These are phyloP conservation scores for Aureobasidium sp. DNA, from an alignment of 2,329 filamentous ascomycete genomes.

Conservation along the genomic window DNA sequence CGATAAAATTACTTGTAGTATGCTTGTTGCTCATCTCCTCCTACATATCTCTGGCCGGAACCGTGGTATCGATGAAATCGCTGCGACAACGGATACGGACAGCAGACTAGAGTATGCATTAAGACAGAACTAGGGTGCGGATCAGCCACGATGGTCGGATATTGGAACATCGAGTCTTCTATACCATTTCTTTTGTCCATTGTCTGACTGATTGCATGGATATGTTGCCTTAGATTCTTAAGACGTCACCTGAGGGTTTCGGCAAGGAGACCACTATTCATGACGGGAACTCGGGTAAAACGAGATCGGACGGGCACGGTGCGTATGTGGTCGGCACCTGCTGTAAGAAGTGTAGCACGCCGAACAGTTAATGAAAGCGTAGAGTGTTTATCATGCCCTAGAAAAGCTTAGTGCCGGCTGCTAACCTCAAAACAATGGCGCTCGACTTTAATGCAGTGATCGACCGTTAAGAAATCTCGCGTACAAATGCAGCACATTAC, in stretches of 20 bases:
- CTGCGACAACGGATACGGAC: neutral
- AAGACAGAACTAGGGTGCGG: neutral
- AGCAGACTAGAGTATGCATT: neutral
- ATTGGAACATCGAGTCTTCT: neutral
- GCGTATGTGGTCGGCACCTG: neutral
- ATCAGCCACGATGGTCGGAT: neutral
- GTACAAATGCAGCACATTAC: neutral
- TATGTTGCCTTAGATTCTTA: neutral
- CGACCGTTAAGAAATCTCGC: neutral
- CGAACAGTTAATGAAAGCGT: neutral
- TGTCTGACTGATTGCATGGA: neutral
- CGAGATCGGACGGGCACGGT: neutral
- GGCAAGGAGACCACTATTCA: neutral
- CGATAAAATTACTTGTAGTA: conserved; percentile 1
- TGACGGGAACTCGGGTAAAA: neutral
- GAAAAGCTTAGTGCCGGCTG: neutral
- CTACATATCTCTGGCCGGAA: neutral
- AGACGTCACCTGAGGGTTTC: neutral
- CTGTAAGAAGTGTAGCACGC: conserved; percentile 1
- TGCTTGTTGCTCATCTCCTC: neutral
- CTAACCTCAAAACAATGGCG: neutral
- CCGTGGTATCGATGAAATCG: no score
- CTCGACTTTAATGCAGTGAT: neutral
- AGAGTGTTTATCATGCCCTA: neutral
- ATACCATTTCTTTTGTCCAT: neutral